These are phyloP conservation scores for Schizosaccharomyces lindneri DNA, from an alignment of 805 yeast genomes.

Conservation along the genomic window DNA sequence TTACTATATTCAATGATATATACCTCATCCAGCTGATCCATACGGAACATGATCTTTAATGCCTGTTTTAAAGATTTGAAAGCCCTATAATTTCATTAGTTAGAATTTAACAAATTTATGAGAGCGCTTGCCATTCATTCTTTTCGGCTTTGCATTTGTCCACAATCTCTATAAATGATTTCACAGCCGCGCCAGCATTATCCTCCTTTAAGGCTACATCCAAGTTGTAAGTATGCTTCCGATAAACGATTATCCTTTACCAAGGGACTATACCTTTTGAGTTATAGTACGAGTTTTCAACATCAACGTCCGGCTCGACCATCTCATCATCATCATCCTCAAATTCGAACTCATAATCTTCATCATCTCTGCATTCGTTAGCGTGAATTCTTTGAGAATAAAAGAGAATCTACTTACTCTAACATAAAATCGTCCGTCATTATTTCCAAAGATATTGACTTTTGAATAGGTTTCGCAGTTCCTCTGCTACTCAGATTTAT, in stretches of 20 bases:
- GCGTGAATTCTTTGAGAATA: background rate
- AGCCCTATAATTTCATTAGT: conserved; percentile 10
- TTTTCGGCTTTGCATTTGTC: conserved; percentile 11
- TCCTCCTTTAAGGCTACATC: conserved; percentile 12
- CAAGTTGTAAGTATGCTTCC: no score
- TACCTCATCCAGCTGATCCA: conserved; percentile 6
- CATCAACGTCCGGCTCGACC: conserved; percentile 10
- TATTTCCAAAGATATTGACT: background rate
- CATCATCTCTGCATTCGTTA: conserved; percentile 2
- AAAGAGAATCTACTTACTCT: conserved; percentile 4
- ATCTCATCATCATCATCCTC: conserved; percentile 16
- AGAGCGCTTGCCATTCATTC: conserved; percentile 5
- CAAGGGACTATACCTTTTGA: conserved; percentile 12
- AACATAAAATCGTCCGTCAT: conserved; percentile 17
- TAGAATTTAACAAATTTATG: background rate
- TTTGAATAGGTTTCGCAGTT: background rate
- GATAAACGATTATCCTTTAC: no score
- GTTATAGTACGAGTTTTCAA: conserved; percentile 16
- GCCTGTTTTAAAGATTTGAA: conserved; percentile 16
- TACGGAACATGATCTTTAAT: conserved; percentile 13
- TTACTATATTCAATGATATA: background rate
- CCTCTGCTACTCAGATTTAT: no score
- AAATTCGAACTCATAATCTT: conserved; percentile 15
- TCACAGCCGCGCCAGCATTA: conserved; percentile 14
- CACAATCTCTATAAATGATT: conserved; percentile 12